Evolutionary conservation across 306 rosid genomes (phyloP).

Genomic region (Canavalia ensiformis): DNA sequence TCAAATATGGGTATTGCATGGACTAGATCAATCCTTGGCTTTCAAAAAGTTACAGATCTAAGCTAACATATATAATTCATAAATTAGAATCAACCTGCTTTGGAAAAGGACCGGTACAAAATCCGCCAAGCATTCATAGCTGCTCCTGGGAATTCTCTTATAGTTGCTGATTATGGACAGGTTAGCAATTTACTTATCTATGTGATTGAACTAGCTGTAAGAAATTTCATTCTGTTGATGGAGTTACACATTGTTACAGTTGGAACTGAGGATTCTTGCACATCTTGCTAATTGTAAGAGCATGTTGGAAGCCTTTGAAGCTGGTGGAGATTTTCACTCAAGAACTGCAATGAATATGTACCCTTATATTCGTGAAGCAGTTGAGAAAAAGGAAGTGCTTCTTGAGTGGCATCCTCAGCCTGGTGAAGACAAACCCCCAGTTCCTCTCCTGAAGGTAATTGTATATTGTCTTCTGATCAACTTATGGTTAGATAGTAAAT

Average conservation of each 20-base stretch:
- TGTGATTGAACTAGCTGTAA: constrained; percentile 31
- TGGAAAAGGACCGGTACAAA: constrained; percentile 97
- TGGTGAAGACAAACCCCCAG: constrained; percentile 97
- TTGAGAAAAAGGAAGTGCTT: constrained; percentile 72
- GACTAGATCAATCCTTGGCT: constrained; percentile 31
- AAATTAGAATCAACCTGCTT: constrained; percentile 95
- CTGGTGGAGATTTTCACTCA: constrained; percentile 99
- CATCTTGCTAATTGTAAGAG: constrained; percentile 94
- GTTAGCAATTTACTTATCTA: constrained; percentile 57
- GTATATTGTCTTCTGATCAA: constrained; percentile 53
- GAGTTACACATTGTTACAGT: constrained; percentile 63
- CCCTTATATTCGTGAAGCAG: constrained; percentile 89
- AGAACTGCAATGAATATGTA: constrained; percentile 99
- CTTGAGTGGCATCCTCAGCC: constrained; percentile 99
- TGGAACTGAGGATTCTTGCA: constrained; percentile 98
- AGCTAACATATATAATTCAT: constrained; percentile 43
- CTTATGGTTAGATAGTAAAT: background rate
- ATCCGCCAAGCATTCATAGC: constrained; percentile 97
- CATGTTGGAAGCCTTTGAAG: constrained; percentile 95
- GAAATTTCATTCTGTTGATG: constrained; percentile 50
- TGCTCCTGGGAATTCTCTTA: constrained; percentile 91
- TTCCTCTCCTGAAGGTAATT: constrained; percentile 89
- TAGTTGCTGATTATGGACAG: constrained; percentile 99
- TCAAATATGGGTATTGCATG: constrained; percentile 23
- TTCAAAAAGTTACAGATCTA: constrained; percentile 21